These are phyloP conservation scores for Austroboletus niveus DNA, from an alignment of 1,284 basidiomycete species.

Conservation along the genomic window DNA sequence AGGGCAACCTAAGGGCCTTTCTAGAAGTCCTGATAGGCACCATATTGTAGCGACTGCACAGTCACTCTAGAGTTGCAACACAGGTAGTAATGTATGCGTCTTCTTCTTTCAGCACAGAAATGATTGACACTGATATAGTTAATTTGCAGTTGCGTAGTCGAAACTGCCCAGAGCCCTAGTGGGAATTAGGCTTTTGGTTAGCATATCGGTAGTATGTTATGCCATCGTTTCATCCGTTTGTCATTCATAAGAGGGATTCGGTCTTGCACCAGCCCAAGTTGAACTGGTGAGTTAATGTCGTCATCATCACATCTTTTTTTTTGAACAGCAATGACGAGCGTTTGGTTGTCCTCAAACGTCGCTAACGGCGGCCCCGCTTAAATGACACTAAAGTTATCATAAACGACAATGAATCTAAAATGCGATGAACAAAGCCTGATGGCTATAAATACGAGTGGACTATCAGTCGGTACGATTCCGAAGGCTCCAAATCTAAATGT, in stretches of 20 bases:
- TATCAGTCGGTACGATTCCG: no score
- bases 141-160: slow-evolving; percentile 15
- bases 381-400: not conserved
- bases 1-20: no score
- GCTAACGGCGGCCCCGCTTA: not conserved
- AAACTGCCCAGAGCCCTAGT: not conserved
- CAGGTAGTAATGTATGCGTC: not conserved
- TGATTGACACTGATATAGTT: not conserved
- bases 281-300: not conserved
- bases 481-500: no score
- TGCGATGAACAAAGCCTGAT: no score
- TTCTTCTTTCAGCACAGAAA: not conserved
- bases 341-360: not conserved
- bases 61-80: slow-evolving; percentile 5
- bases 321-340: slow-evolving; percentile 18
- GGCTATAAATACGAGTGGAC: no score
- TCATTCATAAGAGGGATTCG: slow-evolving; percentile 15
- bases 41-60: slow-evolving; percentile 36
- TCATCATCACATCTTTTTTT: not conserved
- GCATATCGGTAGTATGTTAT: not conserved
- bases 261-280: slow-evolving; percentile 5
- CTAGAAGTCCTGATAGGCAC: no score
- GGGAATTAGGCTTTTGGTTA: no score
- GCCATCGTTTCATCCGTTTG: slow-evolving; percentile 3
- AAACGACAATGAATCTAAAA: no score